phyloP scores from a whole-genome alignment of 1,284 basidiomycete genomes.

The Xerocomus minutiporus region DNA sequence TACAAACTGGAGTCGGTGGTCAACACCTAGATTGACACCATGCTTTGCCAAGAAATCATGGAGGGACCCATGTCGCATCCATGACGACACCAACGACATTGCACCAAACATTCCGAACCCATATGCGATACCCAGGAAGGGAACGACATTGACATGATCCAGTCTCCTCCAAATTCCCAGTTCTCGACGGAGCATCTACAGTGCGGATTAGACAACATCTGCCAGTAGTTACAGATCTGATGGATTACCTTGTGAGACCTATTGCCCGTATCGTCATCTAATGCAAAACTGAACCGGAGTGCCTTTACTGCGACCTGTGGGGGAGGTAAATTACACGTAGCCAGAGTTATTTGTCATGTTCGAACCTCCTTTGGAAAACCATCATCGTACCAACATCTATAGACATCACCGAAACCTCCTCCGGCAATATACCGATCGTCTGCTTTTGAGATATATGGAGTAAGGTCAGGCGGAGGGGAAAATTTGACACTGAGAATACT shows the following conservation, averaged over 20 bases:
- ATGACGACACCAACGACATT: conserved; percentile 16
- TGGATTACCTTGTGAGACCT: background rate
- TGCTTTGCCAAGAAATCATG: conserved; percentile 7
- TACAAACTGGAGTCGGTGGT: conserved; percentile 13
- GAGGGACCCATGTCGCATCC: conserved; percentile 18
- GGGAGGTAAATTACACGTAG: background rate
- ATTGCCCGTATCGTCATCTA: background rate
- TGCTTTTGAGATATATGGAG: background rate
- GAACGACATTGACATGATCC: conserved; percentile 14
- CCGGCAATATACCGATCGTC: background rate
- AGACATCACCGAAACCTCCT: conserved; percentile 11
- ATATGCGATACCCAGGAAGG: conserved; percentile 14
- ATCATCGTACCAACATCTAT: background rate
- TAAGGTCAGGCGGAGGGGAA: background rate
- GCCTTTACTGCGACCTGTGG: conserved; percentile 18
- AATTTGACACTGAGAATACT: background rate
- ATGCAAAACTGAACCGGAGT: background rate
- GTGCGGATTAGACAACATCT: too few species aligned
- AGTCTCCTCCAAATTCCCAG: conserved; percentile 23
- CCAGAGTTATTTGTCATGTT: background rate
- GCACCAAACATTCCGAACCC: conserved; percentile 14
- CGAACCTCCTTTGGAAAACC: background rate
- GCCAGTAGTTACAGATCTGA: background rate
- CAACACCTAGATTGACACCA: background rate
- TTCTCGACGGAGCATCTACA: conserved; percentile 9